These are phyloP conservation scores for Carnegiea gigantea DNA, from an alignment of 179 eudicot species.

Conservation along the genomic window DNA sequence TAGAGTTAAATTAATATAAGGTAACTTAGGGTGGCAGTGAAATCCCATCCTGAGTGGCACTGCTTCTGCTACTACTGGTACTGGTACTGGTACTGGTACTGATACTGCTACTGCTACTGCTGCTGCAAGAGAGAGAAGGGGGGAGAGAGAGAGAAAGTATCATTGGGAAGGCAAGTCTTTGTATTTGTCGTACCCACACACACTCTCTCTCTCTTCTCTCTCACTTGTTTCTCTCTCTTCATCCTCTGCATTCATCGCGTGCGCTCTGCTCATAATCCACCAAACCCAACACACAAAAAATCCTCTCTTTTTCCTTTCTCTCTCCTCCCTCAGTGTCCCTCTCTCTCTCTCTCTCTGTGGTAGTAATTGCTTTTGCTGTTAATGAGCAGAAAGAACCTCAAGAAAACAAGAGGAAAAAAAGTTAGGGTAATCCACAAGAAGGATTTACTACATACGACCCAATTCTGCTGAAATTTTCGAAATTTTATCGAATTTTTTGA, in stretches of 20 bases:
- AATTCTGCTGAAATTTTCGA: background rate
- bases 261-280: constrained; percentile 22
- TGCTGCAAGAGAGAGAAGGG: background rate
- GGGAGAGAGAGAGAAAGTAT: background rate
- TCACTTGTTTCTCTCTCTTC: background rate
- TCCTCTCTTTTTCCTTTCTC: constrained; percentile 1
- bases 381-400: background rate
- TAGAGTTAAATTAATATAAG: background rate
- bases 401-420: background rate
- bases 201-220: background rate
- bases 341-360: background rate
- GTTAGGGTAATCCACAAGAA: background rate
- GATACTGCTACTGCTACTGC: too few species aligned
- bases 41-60: constrained; percentile 20
- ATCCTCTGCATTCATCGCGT: constrained; percentile 20
- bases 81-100: background rate
- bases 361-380: constrained; percentile 22
- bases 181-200: background rate
- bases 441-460: background rate
- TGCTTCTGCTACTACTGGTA: constrained; percentile 10
- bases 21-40: constrained; percentile 11
- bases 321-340: background rate
- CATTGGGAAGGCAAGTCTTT: constrained; percentile 20
- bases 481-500: background rate
- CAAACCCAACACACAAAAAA: constrained; percentile 8